Percentiles rank a stretch among this genome's conserved stretches.
phyloP scores from a whole-genome alignment of 2,329 filamentous ascomycete species.

The Calycina marina region DNA sequence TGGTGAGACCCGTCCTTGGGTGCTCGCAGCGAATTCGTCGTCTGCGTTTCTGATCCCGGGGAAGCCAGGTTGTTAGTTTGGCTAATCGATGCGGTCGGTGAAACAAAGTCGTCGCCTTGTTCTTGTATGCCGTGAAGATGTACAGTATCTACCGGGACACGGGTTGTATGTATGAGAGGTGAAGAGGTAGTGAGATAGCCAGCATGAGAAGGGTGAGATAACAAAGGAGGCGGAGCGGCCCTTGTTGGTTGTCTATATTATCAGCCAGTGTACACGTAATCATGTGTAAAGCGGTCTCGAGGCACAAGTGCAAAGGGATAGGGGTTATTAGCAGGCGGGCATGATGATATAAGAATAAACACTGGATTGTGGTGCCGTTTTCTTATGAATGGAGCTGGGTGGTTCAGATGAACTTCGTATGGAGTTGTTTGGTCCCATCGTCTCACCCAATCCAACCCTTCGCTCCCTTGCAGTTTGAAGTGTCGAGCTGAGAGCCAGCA shows the following conservation, averaged over 20 bases:
- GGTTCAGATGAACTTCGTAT: too few relatives aligned
- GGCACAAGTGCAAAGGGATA: neutral
- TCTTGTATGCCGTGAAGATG: neutral
- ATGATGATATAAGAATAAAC: constrained; percentile 5
- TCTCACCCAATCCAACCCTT: too few relatives aligned
- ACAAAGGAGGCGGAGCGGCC: constrained; percentile 34
- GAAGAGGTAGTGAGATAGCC: constrained; percentile 57
- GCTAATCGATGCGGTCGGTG: constrained; percentile 26
- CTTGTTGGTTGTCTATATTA: neutral
- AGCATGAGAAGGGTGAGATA: constrained; percentile 48
- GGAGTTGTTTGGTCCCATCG: too few relatives aligned
- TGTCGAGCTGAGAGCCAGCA: too few relatives aligned
- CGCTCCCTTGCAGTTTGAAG: too few relatives aligned
- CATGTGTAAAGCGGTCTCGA: neutral
- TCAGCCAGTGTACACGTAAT: constrained; percentile 9
- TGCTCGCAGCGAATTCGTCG: constrained; percentile 26
- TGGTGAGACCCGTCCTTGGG: constrained; percentile 31
- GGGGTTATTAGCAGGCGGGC: constrained; percentile 1
- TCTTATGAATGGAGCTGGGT: too few relatives aligned
- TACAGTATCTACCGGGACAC: constrained; percentile 24
- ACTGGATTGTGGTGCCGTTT: too few relatives aligned
- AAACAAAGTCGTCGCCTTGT: constrained; percentile 18
- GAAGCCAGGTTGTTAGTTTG: constrained; percentile 15
- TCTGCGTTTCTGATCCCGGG: constrained; percentile 21
- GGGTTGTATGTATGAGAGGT: constrained; percentile 45